Evolutionary conservation across 805 yeast species (phyloP).

Genomic region (Ogataea minuta): DNA sequence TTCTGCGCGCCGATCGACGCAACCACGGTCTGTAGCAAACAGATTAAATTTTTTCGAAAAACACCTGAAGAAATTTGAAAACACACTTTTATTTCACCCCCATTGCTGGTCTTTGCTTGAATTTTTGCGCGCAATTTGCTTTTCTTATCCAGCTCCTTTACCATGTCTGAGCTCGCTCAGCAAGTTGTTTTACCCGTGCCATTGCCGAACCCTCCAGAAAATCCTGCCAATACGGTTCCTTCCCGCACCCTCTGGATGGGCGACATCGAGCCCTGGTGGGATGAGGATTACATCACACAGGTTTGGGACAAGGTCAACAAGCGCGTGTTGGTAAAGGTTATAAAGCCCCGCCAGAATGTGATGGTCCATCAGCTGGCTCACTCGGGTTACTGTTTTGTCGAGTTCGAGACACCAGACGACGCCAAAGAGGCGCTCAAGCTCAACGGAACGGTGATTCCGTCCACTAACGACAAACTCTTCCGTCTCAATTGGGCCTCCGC

Average conservation of each 20-base stretch:
- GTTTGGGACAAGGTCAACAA: conserved; percentile 60
- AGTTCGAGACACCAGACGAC: conserved; percentile 64
- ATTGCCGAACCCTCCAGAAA: conserved; percentile 53
- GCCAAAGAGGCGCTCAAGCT: conserved; percentile 67
- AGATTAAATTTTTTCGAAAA: conserved; percentile 5
- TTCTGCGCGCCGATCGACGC: conserved; percentile 4
- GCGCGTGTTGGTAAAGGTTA: conserved; percentile 63
- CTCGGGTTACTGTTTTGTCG: conserved; percentile 75
- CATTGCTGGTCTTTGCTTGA: neutral
- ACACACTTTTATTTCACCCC: neutral
- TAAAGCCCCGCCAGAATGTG: conserved; percentile 45
- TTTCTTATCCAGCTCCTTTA: neutral
- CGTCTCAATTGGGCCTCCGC: conserved; percentile 84
- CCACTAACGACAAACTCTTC: conserved; percentile 55
- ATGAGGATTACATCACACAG: conserved; percentile 55
- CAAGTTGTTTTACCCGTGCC: conserved; percentile 21
- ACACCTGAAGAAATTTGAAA: neutral
- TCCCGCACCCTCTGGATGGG: conserved; percentile 90
- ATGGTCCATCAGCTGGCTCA: conserved; percentile 35
- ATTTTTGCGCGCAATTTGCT: neutral
- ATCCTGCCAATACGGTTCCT: conserved; percentile 46
- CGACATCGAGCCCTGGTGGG: conserved; percentile 77
- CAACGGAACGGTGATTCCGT: conserved; percentile 66
- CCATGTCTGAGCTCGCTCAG: conserved; percentile 7
- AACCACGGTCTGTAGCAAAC: conserved; percentile 9